Base-by-base conservation (phyloP, 1,284 basidiomycete species). In the Porogramme epimiltina region DNA sequence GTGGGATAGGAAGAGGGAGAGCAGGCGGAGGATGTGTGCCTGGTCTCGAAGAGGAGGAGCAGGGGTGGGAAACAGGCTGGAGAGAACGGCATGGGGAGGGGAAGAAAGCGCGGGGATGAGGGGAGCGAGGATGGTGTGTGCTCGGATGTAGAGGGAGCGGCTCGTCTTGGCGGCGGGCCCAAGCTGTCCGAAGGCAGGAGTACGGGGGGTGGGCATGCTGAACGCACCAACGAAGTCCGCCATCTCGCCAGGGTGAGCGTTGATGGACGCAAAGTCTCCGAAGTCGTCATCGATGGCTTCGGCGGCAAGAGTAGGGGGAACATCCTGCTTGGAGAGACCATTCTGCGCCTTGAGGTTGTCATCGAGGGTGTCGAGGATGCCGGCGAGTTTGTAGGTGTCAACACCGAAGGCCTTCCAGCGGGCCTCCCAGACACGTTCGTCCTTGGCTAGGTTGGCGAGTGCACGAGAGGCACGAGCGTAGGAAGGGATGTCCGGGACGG, bases 221-320 rank as follows among this genome's bases (percentile, higher is more conserved):
- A 52, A 64, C 22, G 51, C 56, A 3, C 81, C 83, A 15, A 84
- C 75, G 59, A 87, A 82, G 58, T 84, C 77, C 16, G 80, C 81
- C 65, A 84, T 75, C 53, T 81, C 77, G 26, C 76, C 77, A 6
- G 69, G 60, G 1, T 71, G 66, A 1, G 74, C 66, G 31, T 69
- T 66, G 41, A 79, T 81, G 0, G 79, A 74, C 0, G 85, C 74
- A 64, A 91, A 96, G 66, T 96, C 94, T 1, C 94, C 95, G 74
- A 98, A 98, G 34, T 95, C 95, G 59, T 96, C 92, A 51, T 93
- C 84, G 39, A 70, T 67, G 31, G 69, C 71, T 36, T 74, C 81
- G 5, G 84, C 78, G 2, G 77, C 60, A 15, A 87, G 76, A 1
- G 77, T 84, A 0, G 87, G 82, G 13, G 85, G 83, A 60, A 73